Conservation (phyloP, 139 green algal genomes). For the Asterochloris erici region DNA sequence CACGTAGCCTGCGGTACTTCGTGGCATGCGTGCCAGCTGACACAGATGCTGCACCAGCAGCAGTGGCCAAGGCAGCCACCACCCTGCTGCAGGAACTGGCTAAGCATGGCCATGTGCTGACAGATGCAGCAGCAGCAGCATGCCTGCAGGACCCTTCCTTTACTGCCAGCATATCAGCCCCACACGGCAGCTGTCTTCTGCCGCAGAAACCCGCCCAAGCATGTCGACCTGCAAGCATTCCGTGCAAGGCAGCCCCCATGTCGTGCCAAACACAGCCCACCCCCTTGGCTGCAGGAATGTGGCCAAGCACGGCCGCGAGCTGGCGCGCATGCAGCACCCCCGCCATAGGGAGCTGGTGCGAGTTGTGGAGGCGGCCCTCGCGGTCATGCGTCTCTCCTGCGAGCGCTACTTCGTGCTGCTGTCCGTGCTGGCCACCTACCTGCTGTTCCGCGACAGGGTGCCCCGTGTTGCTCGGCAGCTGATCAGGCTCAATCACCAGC, state of each 20-base stretch:
- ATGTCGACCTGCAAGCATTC: no score
- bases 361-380: constrained; percentile 70
- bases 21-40: no score
- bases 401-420: constrained; percentile 82
- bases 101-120: no score
- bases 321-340: constrained; percentile 22
- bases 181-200: no score
- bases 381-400: constrained; percentile 80
- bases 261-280: not conserved
- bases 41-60: no score
- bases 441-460: constrained; percentile 59
- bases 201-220: no score
- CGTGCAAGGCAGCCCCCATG: not conserved
- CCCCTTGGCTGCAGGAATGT: constrained; percentile 2
- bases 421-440: constrained; percentile 57
- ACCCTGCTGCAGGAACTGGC: no score
- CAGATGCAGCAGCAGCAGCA: no score
- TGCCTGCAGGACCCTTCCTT: no score
- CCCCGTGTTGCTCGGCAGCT: constrained; percentile 25
- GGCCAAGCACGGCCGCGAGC: constrained; percentile 35
- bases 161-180: no score
- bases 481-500: constrained; percentile 38
- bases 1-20: no score
- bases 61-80: no score
- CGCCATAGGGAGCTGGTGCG: constrained; percentile 60